Conservation (phyloP, 306 rosid genomes). For the Inga laurina region DNA sequence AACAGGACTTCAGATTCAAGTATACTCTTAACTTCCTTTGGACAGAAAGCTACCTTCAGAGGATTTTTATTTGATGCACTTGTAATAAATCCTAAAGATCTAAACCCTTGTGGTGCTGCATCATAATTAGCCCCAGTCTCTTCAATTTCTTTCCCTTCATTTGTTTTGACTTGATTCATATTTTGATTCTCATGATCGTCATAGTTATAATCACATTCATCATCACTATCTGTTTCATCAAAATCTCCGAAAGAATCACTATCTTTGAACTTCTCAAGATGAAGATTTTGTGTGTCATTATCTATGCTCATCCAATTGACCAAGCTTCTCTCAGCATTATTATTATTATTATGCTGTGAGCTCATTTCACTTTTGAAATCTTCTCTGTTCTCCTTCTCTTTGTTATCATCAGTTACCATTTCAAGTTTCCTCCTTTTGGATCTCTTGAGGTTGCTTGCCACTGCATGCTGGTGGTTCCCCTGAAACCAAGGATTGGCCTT, state of each 20-base stretch:
- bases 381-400: slow-evolving; percentile 34
- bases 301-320: slow-evolving; percentile 88
- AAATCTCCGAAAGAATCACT: slow-evolving; percentile 44
- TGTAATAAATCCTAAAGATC: slow-evolving; percentile 12
- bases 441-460: slow-evolving; percentile 48
- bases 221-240: slow-evolving; percentile 58
- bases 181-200: slow-evolving; percentile 37
- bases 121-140: too few species aligned
- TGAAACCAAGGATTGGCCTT: slow-evolving; percentile 32
- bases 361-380: slow-evolving; percentile 42
- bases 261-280: slow-evolving; percentile 49
- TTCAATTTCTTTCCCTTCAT: slow-evolving; percentile 33
- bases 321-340: slow-evolving; percentile 31
- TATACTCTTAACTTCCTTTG: slow-evolving; percentile 78
- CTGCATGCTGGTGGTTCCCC: slow-evolving; percentile 45
- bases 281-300: slow-evolving; percentile 49
- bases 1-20: slow-evolving; percentile 57
- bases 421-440: slow-evolving; percentile 58
- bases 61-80: slow-evolving; percentile 52
- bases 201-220: slow-evolving; percentile 44
- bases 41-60: slow-evolving; percentile 78
- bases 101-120: too few species aligned
- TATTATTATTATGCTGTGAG: slow-evolving; percentile 41
- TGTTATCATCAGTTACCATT: slow-evolving; percentile 3
- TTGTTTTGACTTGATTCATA: slow-evolving; percentile 30